phyloP scores from a whole-genome alignment of 2,329 filamentous ascomycete species.

The Aspergillus pseudoglaucus region DNA sequence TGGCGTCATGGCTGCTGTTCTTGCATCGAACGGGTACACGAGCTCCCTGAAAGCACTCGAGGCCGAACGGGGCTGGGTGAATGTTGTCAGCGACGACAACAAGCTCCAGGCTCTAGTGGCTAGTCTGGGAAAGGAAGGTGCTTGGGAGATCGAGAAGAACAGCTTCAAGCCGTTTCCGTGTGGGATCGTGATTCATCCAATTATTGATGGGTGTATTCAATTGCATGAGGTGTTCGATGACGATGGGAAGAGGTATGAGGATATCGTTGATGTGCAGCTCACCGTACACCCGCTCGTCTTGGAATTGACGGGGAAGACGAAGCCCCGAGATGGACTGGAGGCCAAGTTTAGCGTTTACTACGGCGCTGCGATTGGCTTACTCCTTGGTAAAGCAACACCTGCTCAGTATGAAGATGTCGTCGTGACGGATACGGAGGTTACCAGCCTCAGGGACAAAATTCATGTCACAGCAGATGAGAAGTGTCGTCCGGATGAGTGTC shows the following conservation, averaged over 20 bases:
- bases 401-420: slow-evolving; percentile 46
- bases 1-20: slow-evolving; percentile 42
- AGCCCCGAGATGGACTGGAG: slow-evolving; percentile 45
- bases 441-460: slow-evolving; percentile 41
- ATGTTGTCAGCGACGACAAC: slow-evolving; percentile 43
- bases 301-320: slow-evolving; percentile 47
- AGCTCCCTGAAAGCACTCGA: slow-evolving; percentile 44
- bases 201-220: slow-evolving; percentile 48
- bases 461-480: slow-evolving; percentile 37
- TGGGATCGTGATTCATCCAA: slow-evolving; percentile 52
- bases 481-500: slow-evolving; percentile 39
- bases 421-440: slow-evolving; percentile 38
- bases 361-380: slow-evolving; percentile 45
- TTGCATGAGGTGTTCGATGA: slow-evolving; percentile 35
- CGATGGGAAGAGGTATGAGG: slow-evolving; percentile 21
- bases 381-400: slow-evolving; percentile 48
- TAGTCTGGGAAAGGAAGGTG: slow-evolving; percentile 21
- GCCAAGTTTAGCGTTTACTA: slow-evolving; percentile 53
- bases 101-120: slow-evolving; percentile 34
- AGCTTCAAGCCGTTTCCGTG: slow-evolving; percentile 54
- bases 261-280: slow-evolving; percentile 37
- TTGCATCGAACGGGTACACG: slow-evolving; percentile 46
- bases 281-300: slow-evolving; percentile 48
- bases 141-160: slow-evolving; percentile 50
- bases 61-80: slow-evolving; percentile 49